Conservation (phyloP, 495 filamentous ascomycete species). For the Aspergillus leporis region DNA sequence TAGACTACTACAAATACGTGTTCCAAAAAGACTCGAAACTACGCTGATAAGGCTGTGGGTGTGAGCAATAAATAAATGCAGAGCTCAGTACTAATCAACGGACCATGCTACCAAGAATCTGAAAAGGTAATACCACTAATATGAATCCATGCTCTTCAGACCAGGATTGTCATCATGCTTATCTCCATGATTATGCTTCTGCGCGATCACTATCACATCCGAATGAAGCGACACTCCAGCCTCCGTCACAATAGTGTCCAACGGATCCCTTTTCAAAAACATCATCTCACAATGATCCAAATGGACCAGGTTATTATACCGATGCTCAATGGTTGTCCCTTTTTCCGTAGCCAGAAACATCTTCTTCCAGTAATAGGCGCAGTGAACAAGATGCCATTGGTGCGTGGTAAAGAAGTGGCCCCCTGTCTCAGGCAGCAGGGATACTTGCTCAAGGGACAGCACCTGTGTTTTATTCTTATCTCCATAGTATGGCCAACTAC, state of each 20-base stretch:
- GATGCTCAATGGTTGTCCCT: neutral
- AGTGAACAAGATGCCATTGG: slow-evolving; percentile 7
- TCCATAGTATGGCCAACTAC: slow-evolving; percentile 7
- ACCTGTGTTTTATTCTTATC: slow-evolving; percentile 1
- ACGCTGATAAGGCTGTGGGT: too few relatives aligned
- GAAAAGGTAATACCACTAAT: too few relatives aligned
- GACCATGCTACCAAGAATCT: too few relatives aligned
- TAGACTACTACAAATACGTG: too few relatives aligned
- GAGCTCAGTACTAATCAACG: too few relatives aligned
- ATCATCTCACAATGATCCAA: slow-evolving; percentile 9
- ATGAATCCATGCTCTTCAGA: too few relatives aligned
- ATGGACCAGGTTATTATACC: slow-evolving; percentile 6
- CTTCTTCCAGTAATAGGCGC: slow-evolving; percentile 12
- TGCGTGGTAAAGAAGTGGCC: slow-evolving; percentile 4
- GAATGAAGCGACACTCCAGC: slow-evolving; percentile 10
- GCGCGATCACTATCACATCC: neutral
- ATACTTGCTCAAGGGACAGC: neutral
- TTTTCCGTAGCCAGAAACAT: neutral
- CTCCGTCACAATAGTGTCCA: slow-evolving; percentile 9
- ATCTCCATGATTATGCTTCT: slow-evolving; percentile 15
- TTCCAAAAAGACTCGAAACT: too few relatives aligned
- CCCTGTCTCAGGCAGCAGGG: slow-evolving; percentile 2
- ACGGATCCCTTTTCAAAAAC: slow-evolving; percentile 9
- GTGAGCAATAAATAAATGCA: too few relatives aligned
- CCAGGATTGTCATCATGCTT: too few relatives aligned